phyloP scores from a whole-genome alignment of 805 yeast species.

The Brettanomyces bruxellensis region DNA sequence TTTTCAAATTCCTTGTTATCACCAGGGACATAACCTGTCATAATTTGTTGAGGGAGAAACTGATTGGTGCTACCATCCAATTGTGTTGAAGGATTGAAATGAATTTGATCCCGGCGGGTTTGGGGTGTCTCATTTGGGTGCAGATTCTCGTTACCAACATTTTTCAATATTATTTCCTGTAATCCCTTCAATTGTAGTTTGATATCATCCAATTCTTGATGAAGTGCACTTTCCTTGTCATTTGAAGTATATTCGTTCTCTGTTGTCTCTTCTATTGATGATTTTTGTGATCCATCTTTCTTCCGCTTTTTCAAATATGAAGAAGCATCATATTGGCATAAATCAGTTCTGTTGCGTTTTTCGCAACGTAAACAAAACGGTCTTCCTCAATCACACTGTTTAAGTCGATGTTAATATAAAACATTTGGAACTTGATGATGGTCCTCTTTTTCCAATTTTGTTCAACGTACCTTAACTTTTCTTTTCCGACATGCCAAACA shows the following conservation, averaged over 20 bases:
- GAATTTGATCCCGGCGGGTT: too few species aligned
- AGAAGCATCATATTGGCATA: conserved; percentile 23
- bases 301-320: background rate
- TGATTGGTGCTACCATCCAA: too few species aligned
- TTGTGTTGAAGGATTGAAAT: too few species aligned
- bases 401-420: conserved; percentile 6
- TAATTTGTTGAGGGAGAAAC: too few species aligned
- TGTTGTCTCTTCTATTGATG: too few species aligned
- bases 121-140: background rate
- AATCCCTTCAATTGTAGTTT: background rate
- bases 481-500: conserved; percentile 39
- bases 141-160: background rate
- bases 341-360: conserved; percentile 19
- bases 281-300: background rate
- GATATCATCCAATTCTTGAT: background rate
- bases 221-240: background rate
- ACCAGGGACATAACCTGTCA: too few species aligned
- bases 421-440: conserved; percentile 14
- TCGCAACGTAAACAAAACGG: conserved; percentile 27
- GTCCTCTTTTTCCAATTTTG: conserved; percentile 24
- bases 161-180: background rate
- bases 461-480: conserved; percentile 32
- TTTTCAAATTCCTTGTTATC: background rate
- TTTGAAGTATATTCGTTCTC: background rate
- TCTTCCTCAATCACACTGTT: conserved; percentile 26